A percentile compares a stretch with the other conserved stretches of the same genome.
Evolutionary conservation across 2,329 filamentous ascomycete species (phyloP).

Genomic region (Calonectria pauciramosa): DNA sequence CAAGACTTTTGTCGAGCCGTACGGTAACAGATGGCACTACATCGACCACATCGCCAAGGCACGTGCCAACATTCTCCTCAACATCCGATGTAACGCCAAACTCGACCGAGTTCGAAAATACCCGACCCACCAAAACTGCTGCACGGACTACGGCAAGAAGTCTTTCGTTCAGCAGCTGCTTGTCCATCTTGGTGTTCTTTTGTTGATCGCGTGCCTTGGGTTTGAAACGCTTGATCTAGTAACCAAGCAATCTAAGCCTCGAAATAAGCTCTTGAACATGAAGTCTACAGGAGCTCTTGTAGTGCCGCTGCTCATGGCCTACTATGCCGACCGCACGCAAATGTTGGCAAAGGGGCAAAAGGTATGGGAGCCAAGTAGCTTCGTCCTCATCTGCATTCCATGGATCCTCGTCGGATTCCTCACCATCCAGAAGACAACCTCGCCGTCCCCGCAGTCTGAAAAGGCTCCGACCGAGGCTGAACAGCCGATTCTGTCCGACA

Average conservation of each 20-base stretch:
- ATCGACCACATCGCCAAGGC: slow-evolving; percentile 43
- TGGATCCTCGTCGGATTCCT: slow-evolving; percentile 34
- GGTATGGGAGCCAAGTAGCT: slow-evolving; percentile 44
- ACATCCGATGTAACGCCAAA: slow-evolving; percentile 65
- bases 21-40: slow-evolving; percentile 26
- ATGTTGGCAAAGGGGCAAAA: slow-evolving; percentile 44
- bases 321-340: slow-evolving; percentile 48
- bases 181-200: slow-evolving; percentile 35
- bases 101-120: slow-evolving; percentile 47
- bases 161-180: slow-evolving; percentile 42
- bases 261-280: slow-evolving; percentile 36
- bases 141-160: slow-evolving; percentile 58
- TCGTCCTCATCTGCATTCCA: slow-evolving; percentile 36
- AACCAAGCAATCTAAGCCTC: slow-evolving; percentile 27
- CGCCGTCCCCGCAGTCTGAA: slow-evolving; percentile 26
- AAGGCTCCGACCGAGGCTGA: neutral
- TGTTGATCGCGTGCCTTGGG: slow-evolving; percentile 33
- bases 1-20: slow-evolving; percentile 35
- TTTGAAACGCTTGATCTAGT: slow-evolving; percentile 30
- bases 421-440: slow-evolving; percentile 38
- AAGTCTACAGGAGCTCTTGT: slow-evolving; percentile 49
- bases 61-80: slow-evolving; percentile 61
- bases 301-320: slow-evolving; percentile 44
- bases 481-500: slow-evolving; percentile 51
- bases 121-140: slow-evolving; percentile 66